These are phyloP conservation scores for Botrytis fabae DNA, from an alignment of 2,329 filamentous ascomycete genomes.

Conservation along the genomic window DNA sequence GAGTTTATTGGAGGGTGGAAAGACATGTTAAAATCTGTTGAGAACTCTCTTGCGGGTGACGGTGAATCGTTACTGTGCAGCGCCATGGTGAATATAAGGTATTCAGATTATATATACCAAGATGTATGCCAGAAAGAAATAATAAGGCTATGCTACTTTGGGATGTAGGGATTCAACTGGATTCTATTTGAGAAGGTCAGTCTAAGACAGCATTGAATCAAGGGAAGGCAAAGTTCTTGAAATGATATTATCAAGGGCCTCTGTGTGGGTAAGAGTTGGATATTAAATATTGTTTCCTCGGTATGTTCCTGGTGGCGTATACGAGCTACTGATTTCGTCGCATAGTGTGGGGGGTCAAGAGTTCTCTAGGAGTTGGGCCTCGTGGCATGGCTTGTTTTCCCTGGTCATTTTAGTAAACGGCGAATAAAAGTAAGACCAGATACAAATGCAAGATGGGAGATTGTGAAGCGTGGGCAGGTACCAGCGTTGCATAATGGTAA, in stretches of 20 bases:
- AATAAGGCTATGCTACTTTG: background rate
- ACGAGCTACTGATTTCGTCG: background rate
- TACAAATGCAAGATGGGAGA: conserved; percentile 20
- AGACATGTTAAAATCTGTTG: conserved; percentile 45
- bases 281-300: conserved; percentile 21
- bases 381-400: conserved; percentile 30
- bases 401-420: conserved; percentile 6
- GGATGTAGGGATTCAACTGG: background rate
- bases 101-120: background rate
- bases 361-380: conserved; percentile 28
- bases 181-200: background rate
- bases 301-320: conserved; percentile 22
- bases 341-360: conserved; percentile 30
- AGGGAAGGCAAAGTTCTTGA: conserved; percentile 5
- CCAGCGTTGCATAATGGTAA: conserved; percentile 1
- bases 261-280: conserved; percentile 3
- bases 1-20: conserved; percentile 33
- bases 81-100: conserved; percentile 42
- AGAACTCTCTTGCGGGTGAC: conserved; percentile 49
- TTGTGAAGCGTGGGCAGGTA: conserved; percentile 19
- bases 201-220: background rate
- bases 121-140: background rate
- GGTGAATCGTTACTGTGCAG: conserved; percentile 49
- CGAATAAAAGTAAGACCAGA: background rate
- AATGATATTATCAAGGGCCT: background rate